Conservation (phyloP, 495 filamentous ascomycete species). For the Aspergillus panamensis region DNA sequence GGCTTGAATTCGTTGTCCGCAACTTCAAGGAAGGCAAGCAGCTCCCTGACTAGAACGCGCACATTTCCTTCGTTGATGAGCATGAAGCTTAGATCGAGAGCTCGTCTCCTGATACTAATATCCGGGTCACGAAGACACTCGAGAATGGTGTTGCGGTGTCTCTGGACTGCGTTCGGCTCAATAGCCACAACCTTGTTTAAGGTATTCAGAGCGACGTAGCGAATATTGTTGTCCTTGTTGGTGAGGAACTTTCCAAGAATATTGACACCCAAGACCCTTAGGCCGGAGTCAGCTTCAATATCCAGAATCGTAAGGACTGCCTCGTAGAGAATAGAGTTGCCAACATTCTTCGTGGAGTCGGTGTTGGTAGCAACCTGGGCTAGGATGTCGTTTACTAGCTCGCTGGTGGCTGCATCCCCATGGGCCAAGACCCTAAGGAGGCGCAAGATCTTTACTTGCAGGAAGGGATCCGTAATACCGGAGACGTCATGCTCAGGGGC, state of each 20-base stretch:
- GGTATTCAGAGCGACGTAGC: constrained; percentile 96
- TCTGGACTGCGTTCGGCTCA: constrained; percentile 94
- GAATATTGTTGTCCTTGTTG: constrained; percentile 98
- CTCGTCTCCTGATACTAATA: constrained; percentile 92
- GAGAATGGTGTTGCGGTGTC: constrained; percentile 94
- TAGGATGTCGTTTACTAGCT: constrained; percentile 97
- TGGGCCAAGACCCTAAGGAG: constrained; percentile 80
- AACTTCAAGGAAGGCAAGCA: constrained; percentile 92
- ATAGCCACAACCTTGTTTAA: constrained; percentile 97
- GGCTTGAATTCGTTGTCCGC: constrained; percentile 99
- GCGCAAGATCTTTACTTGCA: constrained; percentile 92
- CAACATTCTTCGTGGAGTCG: constrained; percentile 96
- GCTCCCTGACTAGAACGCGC: constrained; percentile 83
- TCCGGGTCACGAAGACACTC: constrained; percentile 97
- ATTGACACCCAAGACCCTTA: constrained; percentile 93
- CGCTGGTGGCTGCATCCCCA: constrained; percentile 84
- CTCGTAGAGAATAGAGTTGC: constrained; percentile 96
- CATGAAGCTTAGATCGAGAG: constrained; percentile 94
- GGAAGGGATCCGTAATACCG: constrained; percentile 96
- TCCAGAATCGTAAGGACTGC: constrained; percentile 96
- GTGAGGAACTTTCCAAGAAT: constrained; percentile 96
- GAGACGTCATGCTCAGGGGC: constrained; percentile 97
- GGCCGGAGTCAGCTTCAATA: constrained; percentile 92
- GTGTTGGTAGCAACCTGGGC: constrained; percentile 98
- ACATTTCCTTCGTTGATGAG: constrained; percentile 96